Conservation (phyloP, 495 filamentous ascomycete species). For the Margaritispora aquatica region DNA sequence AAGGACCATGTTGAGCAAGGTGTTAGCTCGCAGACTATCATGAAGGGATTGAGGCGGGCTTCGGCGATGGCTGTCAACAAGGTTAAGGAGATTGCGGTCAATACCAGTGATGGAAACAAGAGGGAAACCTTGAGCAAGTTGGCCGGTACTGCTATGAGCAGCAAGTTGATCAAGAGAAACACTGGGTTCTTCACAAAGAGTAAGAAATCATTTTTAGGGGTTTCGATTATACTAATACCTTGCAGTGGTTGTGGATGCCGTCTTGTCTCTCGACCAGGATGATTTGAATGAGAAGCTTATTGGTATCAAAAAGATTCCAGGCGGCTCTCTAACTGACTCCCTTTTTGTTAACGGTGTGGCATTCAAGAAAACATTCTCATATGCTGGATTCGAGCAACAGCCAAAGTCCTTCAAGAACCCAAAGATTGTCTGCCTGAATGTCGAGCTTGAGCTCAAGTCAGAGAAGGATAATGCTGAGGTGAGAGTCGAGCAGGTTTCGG, state of each 20-base stretch:
- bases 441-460: constrained; percentile 94
- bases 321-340: constrained; percentile 93
- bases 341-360: constrained; percentile 97
- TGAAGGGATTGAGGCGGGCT: constrained; percentile 89
- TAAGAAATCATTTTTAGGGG: constrained; percentile 35
- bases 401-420: constrained; percentile 92
- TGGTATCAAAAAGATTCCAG: constrained; percentile 94
- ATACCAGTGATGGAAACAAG: constrained; percentile 77
- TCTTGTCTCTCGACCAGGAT: constrained; percentile 93
- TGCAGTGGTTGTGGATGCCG: constrained; percentile 94
- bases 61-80: constrained; percentile 94
- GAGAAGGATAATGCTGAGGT: constrained; percentile 99
- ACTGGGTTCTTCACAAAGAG: constrained; percentile 96
- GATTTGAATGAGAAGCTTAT: constrained; percentile 98
- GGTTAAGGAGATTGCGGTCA: constrained; percentile 93
- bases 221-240: constrained; percentile 12
- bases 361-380: constrained; percentile 99
- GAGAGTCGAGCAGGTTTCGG: constrained; percentile 93
- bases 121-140: constrained; percentile 85
- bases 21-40: constrained; percentile 93
- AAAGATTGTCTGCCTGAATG: constrained; percentile 93
- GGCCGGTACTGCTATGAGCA: constrained; percentile 97
- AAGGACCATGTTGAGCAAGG: constrained; percentile 94
- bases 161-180: constrained; percentile 97
- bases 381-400: constrained; percentile 98